These are phyloP conservation scores for Cryptococcus sp. DNA, from an alignment of 1,284 basidiomycete species.

Conservation along the genomic window DNA sequence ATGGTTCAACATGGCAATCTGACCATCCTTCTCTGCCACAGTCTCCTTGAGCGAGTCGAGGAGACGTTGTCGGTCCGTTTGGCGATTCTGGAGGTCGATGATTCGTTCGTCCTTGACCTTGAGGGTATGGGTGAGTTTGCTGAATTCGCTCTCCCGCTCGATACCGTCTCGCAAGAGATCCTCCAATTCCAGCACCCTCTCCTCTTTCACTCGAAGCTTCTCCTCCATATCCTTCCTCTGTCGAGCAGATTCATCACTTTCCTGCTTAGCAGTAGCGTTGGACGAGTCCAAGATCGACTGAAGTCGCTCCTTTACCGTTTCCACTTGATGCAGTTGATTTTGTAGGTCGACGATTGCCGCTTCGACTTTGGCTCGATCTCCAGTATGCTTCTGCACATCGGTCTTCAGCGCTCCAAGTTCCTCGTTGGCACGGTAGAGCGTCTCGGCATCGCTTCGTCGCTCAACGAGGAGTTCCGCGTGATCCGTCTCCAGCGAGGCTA, in stretches of 20 bases:
- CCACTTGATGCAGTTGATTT: background rate
- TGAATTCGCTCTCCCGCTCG: slow-evolving; percentile 2
- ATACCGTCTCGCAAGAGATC: slow-evolving; percentile 1
- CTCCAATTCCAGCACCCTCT: slow-evolving; percentile 5
- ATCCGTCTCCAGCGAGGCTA: slow-evolving; percentile 1
- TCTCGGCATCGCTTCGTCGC: background rate
- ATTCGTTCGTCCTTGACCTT: slow-evolving; percentile 2
- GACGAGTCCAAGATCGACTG: background rate
- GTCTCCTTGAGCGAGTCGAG: background rate
- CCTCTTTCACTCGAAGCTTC: slow-evolving; percentile 1
- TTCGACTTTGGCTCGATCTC: background rate
- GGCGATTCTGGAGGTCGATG: slow-evolving; percentile 1
- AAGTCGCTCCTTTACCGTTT: background rate
- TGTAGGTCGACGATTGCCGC: background rate
- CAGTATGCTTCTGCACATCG: background rate
- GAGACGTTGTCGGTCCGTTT: slow-evolving; percentile 2
- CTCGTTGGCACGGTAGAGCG: background rate
- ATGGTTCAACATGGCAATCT: background rate
- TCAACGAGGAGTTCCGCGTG: slow-evolving; percentile 1
- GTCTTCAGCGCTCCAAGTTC: background rate
- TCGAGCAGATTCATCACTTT: background rate
- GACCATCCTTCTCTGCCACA: background rate
- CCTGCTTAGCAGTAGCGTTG: background rate
- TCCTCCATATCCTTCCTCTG: background rate
- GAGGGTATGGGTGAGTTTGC: background rate